A percentile compares a stretch with the other conserved stretches of the same genome.
phyloP scores from a whole-genome alignment of 495 filamentous ascomycete species.

The Aspergillus haitiensis region DNA sequence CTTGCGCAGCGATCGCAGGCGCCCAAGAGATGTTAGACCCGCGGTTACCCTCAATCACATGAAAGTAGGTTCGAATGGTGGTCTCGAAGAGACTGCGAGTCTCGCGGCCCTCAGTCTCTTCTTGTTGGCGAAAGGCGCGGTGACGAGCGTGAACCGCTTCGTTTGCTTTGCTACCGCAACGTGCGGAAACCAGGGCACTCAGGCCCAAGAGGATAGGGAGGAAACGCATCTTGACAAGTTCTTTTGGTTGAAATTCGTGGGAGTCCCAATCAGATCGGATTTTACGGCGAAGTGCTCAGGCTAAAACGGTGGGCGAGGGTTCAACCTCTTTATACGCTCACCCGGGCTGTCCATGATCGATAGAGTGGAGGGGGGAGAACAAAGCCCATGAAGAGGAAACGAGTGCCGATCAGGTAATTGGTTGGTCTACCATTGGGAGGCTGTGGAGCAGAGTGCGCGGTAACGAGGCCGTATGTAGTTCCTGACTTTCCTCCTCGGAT shows the following conservation, averaged over 20 bases:
- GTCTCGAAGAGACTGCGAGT: slow-evolving; percentile 9
- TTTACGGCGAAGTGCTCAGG: no score
- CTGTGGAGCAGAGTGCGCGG: no score
- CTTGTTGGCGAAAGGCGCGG: slow-evolving; percentile 5
- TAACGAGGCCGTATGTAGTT: no score
- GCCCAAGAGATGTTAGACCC: neutral
- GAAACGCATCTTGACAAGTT: slow-evolving; percentile 5
- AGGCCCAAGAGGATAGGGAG: slow-evolving; percentile 10
- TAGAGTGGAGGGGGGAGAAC: no score
- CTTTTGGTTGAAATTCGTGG: neutral
- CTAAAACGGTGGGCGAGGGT: neutral
- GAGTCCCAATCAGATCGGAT: no score
- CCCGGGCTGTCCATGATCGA: no score
- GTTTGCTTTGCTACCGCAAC: slow-evolving; percentile 6
- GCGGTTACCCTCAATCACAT: slow-evolving; percentile 8
- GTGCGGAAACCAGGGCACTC: slow-evolving; percentile 5
- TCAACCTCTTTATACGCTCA: neutral
- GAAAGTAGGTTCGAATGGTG: slow-evolving; percentile 14
- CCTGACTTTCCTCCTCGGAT: no score
- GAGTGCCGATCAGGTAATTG: neutral
- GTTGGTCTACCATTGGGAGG: no score
- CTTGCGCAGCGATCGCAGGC: slow-evolving; percentile 4
- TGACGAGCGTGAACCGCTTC: slow-evolving; percentile 4
- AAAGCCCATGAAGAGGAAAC: no score
- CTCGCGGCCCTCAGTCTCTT: neutral